phyloP scores from a whole-genome alignment of 768 basidiomycete genomes.

The Arthromyces matolae region DNA sequence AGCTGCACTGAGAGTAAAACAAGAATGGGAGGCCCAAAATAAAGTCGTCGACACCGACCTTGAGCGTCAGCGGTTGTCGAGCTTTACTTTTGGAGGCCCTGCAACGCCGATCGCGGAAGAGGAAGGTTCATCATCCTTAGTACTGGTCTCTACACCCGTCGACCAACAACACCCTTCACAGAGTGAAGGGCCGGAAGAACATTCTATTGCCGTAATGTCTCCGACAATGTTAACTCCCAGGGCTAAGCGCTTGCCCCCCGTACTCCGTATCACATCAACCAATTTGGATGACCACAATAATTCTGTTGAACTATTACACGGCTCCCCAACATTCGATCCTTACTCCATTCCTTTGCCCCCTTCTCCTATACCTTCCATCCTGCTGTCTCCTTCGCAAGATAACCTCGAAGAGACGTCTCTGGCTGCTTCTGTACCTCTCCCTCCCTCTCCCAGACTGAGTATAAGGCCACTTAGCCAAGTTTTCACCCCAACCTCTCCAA shows the following conservation, averaged over 20 bases:
- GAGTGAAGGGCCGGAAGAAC: not conserved
- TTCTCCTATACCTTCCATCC: constrained; percentile 9
- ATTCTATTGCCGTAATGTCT: not conserved
- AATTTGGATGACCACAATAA: not conserved
- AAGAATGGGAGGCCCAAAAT: constrained; percentile 49
- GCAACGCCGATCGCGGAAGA: not conserved
- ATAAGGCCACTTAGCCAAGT: constrained; percentile 4
- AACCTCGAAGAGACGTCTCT: not conserved
- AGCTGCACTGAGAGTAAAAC: constrained; percentile 51
- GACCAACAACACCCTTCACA: not conserved
- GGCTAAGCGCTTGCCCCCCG: not conserved
- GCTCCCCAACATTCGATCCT: not conserved
- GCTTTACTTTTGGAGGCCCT: constrained; percentile 31
- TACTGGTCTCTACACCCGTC: constrained; percentile 7
- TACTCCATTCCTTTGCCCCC: constrained; percentile 16
- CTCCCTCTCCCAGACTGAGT: constrained; percentile 11
- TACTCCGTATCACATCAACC: not conserved
- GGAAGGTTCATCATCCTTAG: constrained; percentile 9
- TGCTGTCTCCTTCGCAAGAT: not conserved
- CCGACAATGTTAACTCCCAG: not conserved
- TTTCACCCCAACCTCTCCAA: constrained; percentile 11
- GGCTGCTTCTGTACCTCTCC: constrained; percentile 14
- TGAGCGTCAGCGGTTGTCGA: constrained; percentile 27
- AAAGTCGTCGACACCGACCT: constrained; percentile 15
- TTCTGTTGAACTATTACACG: not conserved